Percentiles rank a stretch among this genome's conserved stretches.
Evolutionary conservation across 139 green algal species (phyloP).

Genomic region (Coccomyxa sp.): DNA sequence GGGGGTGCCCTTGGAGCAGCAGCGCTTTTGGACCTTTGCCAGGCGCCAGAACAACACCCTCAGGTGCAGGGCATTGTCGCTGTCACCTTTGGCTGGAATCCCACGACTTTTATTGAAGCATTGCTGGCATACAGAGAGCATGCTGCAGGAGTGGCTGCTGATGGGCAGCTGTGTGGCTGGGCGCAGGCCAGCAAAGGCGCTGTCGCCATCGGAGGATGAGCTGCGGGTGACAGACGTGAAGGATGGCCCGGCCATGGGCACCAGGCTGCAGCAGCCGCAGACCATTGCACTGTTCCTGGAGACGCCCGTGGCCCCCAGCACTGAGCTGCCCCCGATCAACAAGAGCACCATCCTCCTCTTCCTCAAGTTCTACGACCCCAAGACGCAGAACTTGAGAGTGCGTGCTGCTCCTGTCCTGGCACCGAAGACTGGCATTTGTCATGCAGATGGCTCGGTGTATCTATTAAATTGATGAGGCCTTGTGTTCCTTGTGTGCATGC

Average conservation of each 20-base stretch:
- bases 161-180: not conserved
- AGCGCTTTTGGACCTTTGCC: slow-evolving; percentile 90
- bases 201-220: too few species aligned
- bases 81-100: slow-evolving; percentile 1
- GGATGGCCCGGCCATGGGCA: not conserved
- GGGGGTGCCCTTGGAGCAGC: slow-evolving; percentile 61
- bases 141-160: not conserved
- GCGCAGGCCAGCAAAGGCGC: too few species aligned
- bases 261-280: not conserved
- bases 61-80: slow-evolving; percentile 26
- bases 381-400: slow-evolving; percentile 5
- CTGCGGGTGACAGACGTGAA: too few species aligned
- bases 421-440: too few species aligned
- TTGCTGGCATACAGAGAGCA: too few species aligned
- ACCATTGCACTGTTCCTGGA: slow-evolving; percentile 69
- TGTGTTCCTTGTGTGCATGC: too few species aligned
- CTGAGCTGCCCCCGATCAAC: not conserved
- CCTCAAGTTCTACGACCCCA: slow-evolving; percentile 85
- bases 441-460: too few species aligned
- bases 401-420: not conserved
- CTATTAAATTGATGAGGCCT: too few species aligned
- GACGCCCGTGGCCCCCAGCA: slow-evolving; percentile 17
- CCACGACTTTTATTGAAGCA: not conserved
- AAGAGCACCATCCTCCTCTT: slow-evolving; percentile 75
- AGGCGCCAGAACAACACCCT: slow-evolving; percentile 77